phyloP scores from a whole-genome alignment of 1,284 basidiomycete genomes.

The Pascua sp. region DNA sequence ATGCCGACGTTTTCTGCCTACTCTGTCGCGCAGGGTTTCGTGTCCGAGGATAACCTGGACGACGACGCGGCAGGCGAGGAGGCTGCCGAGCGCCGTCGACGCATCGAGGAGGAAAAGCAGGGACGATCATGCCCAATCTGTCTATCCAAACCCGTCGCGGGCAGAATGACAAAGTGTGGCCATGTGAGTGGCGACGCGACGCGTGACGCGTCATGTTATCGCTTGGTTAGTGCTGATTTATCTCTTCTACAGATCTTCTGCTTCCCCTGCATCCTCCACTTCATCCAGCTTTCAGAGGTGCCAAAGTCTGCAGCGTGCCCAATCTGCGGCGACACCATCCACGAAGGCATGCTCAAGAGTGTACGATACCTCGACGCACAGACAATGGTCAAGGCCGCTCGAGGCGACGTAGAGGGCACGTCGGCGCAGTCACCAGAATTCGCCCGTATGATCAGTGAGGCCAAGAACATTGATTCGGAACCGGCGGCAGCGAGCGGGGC shows the following conservation, averaged over 20 bases:
- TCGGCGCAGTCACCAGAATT: conserved; percentile 2
- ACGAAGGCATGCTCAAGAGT: conserved; percentile 84
- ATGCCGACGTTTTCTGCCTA: conserved; percentile 65
- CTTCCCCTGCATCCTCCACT: conserved; percentile 60
- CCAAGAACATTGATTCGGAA: conserved; percentile 50
- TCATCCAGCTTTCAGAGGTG: conserved; percentile 76
- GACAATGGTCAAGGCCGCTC: conserved; percentile 34
- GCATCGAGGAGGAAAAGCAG: conserved; percentile 40
- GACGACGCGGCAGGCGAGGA: conserved; percentile 32
- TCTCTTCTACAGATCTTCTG: conserved; percentile 61
- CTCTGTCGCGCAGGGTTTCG: conserved; percentile 47
- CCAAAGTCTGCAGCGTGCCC: conserved; percentile 85
- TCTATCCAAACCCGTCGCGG: conserved; percentile 74
- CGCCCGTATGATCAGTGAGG: conserved; percentile 13
- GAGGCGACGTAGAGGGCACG: conserved; percentile 23
- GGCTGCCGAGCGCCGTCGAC: conserved; percentile 27
- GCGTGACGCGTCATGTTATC: background rate
- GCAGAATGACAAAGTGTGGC: conserved; percentile 95
- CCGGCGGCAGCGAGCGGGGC: conserved; percentile 6
- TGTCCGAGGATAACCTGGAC: conserved; percentile 31
- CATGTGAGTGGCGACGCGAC: conserved; percentile 63
- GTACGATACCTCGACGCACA: conserved; percentile 59
- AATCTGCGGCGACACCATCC: conserved; percentile 91
- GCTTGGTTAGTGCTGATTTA: conserved; percentile 64
- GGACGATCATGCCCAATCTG: conserved; percentile 87